These are phyloP conservation scores for Bruguiera parviflora DNA, from an alignment of 345 rosid species.

Conservation along the genomic window DNA sequence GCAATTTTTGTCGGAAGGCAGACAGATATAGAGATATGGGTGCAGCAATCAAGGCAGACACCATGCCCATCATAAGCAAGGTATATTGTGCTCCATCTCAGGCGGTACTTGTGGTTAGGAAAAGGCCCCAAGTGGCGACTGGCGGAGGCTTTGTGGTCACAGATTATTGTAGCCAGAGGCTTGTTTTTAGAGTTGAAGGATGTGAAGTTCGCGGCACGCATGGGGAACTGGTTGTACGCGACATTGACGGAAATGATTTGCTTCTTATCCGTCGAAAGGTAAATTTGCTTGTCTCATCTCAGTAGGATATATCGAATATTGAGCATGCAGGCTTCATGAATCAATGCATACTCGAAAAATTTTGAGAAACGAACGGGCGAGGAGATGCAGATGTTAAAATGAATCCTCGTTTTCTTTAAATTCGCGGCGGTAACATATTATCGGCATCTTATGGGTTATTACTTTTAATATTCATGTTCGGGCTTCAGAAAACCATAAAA, in stretches of 20 bases:
- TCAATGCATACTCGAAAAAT: no score
- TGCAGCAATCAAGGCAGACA: constrained; percentile 5
- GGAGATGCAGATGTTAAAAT: no score
- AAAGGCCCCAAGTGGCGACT: constrained; percentile 62
- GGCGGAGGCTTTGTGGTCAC: constrained; percentile 96
- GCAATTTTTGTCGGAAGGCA: neutral
- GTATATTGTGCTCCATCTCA: constrained; percentile 54
- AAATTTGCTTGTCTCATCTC: neutral
- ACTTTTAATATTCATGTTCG: no score
- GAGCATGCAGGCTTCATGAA: no score
- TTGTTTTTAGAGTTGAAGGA: constrained; percentile 71
- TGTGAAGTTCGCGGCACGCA: constrained; percentile 66
- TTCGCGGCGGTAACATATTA: no score
- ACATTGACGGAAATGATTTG: constrained; percentile 49
- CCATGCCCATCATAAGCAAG: constrained; percentile 55
- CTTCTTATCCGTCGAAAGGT: constrained; percentile 81
- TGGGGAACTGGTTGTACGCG: constrained; percentile 58
- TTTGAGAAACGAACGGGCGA: no score
- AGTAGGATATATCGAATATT: no score
- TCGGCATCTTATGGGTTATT: no score
- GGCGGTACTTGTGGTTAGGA: constrained; percentile 57
- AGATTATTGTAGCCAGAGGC: constrained; percentile 45
- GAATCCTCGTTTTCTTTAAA: no score
- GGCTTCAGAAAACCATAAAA: no score
- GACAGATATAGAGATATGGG: constrained; percentile 3